Conservation (phyloP, 2,329 filamentous ascomycete genomes). For the Sclerotinia subarctica region DNA sequence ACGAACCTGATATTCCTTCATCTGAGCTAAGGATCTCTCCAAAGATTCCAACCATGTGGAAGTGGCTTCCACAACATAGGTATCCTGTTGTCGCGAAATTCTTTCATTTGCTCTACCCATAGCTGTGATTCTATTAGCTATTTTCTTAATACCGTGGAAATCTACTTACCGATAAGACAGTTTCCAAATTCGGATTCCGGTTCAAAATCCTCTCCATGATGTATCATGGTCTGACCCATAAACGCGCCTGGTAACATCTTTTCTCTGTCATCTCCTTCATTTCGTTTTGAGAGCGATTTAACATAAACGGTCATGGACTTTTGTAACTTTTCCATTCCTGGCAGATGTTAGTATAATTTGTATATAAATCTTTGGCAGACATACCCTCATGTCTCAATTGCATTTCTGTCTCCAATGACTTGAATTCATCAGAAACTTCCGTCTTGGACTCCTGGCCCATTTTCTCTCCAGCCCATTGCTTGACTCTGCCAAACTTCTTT, state of each 20-base stretch:
- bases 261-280: conserved; percentile 81
- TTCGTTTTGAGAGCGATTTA: conserved; percentile 82
- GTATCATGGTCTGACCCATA: conserved; percentile 80
- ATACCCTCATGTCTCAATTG: conserved; percentile 80
- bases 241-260: conserved; percentile 77
- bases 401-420: conserved; percentile 87
- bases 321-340: conserved; percentile 88
- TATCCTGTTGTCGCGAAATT: conserved; percentile 80
- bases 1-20: conserved; percentile 94
- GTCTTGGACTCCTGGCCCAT: conserved; percentile 93
- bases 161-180: conserved; percentile 60
- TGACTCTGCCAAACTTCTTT: conserved; percentile 93
- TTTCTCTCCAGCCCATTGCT: conserved; percentile 96
- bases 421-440: conserved; percentile 85
- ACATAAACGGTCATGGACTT: conserved; percentile 81
- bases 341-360: conserved; percentile 24
- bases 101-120: conserved; percentile 86
- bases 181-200: conserved; percentile 86
- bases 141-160: not conserved
- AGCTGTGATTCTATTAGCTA: conserved; percentile 45
- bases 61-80: conserved; percentile 73
- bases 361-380: conserved; percentile 29
- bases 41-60: conserved; percentile 87
- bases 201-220: conserved; percentile 90
- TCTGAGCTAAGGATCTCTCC: conserved; percentile 83